Percentiles rank a stretch among this genome's conserved stretches.
phyloP scores from a whole-genome alignment of 768 basidiomycete genomes.

The Tylopilus intermedius region DNA sequence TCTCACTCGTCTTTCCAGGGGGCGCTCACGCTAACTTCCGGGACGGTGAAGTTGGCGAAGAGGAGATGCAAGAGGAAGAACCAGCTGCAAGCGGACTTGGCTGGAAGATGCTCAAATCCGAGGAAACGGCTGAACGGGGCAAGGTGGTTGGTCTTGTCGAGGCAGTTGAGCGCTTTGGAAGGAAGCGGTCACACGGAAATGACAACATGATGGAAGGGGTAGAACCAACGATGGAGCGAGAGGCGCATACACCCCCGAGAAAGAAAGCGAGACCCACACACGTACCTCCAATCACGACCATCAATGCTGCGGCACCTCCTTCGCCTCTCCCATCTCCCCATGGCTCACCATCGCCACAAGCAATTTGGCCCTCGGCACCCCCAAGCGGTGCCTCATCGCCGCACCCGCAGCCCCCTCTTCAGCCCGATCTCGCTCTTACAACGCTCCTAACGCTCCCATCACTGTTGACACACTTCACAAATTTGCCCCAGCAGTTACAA shows the following conservation, averaged over 20 bases:
- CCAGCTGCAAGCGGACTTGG: slow-evolving; percentile 59
- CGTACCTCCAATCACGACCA: slow-evolving; percentile 55
- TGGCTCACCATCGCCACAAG: slow-evolving; percentile 73
- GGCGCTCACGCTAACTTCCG: slow-evolving; percentile 77
- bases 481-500: slow-evolving; percentile 76
- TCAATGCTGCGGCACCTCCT: slow-evolving; percentile 72
- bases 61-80: slow-evolving; percentile 70
- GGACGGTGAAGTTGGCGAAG: slow-evolving; percentile 59
- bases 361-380: slow-evolving; percentile 75
- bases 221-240: slow-evolving; percentile 48
- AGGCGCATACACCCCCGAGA: slow-evolving; percentile 51
- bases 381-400: slow-evolving; percentile 77
- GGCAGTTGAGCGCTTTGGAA: slow-evolving; percentile 76
- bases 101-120: slow-evolving; percentile 71
- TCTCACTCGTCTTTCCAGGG: slow-evolving; percentile 76
- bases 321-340: slow-evolving; percentile 83
- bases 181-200: slow-evolving; percentile 50
- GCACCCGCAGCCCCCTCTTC: slow-evolving; percentile 62
- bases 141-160: slow-evolving; percentile 65
- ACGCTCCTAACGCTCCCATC: slow-evolving; percentile 83
- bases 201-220: slow-evolving; percentile 73
- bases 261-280: slow-evolving; percentile 71
- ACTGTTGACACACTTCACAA: slow-evolving; percentile 75
- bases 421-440: slow-evolving; percentile 77
- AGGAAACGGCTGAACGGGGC: slow-evolving; percentile 47